These are phyloP conservation scores for Rhinocladiella similis DNA, from an alignment of 2,329 filamentous ascomycete genomes.

Conservation along the genomic window DNA sequence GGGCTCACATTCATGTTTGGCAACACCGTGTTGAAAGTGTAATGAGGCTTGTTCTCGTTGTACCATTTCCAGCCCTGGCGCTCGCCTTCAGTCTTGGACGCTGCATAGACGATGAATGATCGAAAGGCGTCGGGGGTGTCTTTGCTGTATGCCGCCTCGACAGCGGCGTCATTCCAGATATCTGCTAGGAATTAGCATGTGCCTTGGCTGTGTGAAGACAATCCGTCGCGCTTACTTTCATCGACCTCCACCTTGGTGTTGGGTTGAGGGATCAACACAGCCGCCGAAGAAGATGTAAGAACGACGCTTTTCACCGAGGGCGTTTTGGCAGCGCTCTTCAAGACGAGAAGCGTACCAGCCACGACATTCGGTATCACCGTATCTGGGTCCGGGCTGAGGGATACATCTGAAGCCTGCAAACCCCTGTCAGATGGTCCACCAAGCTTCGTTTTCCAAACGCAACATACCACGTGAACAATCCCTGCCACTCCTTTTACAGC, in stretches of 20 bases:
- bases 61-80: slow-evolving; percentile 42
- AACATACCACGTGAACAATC: slow-evolving; percentile 34
- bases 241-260: slow-evolving; percentile 28
- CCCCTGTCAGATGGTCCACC: background rate
- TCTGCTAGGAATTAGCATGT: slow-evolving; percentile 14
- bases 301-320: slow-evolving; percentile 33
- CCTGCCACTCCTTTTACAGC: slow-evolving; percentile 38
- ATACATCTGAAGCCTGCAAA: slow-evolving; percentile 26
- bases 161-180: slow-evolving; percentile 38
- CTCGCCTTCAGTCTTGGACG: slow-evolving; percentile 43
- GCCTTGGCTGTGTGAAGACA: too few relatives aligned
- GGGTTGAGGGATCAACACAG: slow-evolving; percentile 41
- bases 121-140: slow-evolving; percentile 35
- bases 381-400: slow-evolving; percentile 37
- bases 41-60: slow-evolving; percentile 32
- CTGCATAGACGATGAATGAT: slow-evolving; percentile 35
- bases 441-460: too few relatives aligned
- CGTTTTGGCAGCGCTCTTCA: slow-evolving; percentile 6
- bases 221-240: background rate
- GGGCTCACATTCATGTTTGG: slow-evolving; percentile 11
- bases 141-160: slow-evolving; percentile 37
- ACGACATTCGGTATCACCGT: slow-evolving; percentile 37
- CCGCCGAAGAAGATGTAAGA: slow-evolving; percentile 5
- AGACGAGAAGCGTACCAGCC: background rate
- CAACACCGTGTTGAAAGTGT: slow-evolving; percentile 30